Evolutionary conservation across 1,139 yeast species (phyloP), one percentile per base, ranked within the genome.

Genomic region (Taphrina sp.): DNA sequence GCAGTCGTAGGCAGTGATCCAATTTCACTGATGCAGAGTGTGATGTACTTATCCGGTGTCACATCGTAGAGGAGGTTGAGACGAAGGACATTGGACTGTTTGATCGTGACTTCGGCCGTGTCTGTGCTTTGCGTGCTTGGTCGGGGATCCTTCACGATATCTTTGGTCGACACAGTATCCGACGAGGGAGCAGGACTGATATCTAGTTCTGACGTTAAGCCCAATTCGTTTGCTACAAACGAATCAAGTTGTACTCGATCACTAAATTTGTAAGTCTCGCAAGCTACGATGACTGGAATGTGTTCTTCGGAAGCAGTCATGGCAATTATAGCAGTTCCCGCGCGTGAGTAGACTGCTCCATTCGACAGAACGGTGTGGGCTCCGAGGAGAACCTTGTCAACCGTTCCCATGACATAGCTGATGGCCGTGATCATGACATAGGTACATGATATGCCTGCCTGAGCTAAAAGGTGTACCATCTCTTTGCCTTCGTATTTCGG

Each of bases 321-420:
- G 7, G 97, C 95, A 47, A 94, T 80, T 71, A 90, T 75, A 1
- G 96, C 96, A 14, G 96, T 85, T 16, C 99, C 99, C 16, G 89
- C 96, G 61, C 99, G 78, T 1, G 96, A 85, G 67, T 87, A 89
- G 59, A 94, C 76, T 68, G 90, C 81, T 1, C 98, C 98, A 67
- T 94, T 94, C 12, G 96, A 88, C 59, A 92, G 76, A 87, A 94
- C 90, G 34, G 97, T 95, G 68, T 92, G 97, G 0, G 98, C 98
- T 8, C 98, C 98, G 39, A 94, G 74, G 69, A 94, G 85, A 3
- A 92, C 95, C 62, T 86, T 85, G 64, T 92, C 94, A 24, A 92
- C 94, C 62, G 85, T 88, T 62, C 83, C 80, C 62, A 90, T 76
- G 8, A 89, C 83, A 10, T 94, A 61, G 3, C 92, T 80, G 51